Evolutionary conservation across 768 basidiomycete species (phyloP), one percentile per base, ranked within the genome.

Genomic region (Auriculariales sp.): DNA sequence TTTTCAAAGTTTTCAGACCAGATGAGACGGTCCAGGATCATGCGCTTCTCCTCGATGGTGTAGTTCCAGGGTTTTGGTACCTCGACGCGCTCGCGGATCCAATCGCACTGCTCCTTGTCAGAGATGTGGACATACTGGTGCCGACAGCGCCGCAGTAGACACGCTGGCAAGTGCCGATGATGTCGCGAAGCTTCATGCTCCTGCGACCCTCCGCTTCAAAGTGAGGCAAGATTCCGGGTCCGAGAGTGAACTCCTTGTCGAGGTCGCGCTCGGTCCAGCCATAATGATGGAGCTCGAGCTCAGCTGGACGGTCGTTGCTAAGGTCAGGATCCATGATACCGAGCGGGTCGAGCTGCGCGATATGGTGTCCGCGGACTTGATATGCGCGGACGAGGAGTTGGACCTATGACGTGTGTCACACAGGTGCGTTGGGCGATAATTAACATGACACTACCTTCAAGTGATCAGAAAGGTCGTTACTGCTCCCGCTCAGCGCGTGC

Each of bases 1-100:
- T 92, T 92, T 66, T 99, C 95, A 61, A 98, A 98, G 3, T 88
- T 85, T 59, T 98, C 95, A n/a, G 94, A 98, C 95, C 95, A 99
- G 63, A 98, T 97, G 58, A 97, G 83, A 53, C 95, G 88, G 69
- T 99, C 95, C 50, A 99, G 78, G 55, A 99, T 93, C 88, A 98
- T 93, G 44, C 91, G 83, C 68, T 98, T 99, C 71, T 99, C 95
- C 58, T 99, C 95, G 48, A 93, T 77, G 47, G 86, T 88, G 69
- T 98, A 99, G 59, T 92, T 90, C 91, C 91, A 97, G 5, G 94
- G 94, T 58, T 86, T 83, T 1, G 95, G 95, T 14, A 83, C 81
- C 66, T 99, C 95, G 39, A 98, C 73, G 52, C 95, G 87, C 62
- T 92, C 90, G 56, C 95, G 77, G 59, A 99, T 93, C 95, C 95